phyloP scores from a whole-genome alignment of 2,329 filamentous ascomycete species.

The Lasiodiplodia hormozganensis region DNA sequence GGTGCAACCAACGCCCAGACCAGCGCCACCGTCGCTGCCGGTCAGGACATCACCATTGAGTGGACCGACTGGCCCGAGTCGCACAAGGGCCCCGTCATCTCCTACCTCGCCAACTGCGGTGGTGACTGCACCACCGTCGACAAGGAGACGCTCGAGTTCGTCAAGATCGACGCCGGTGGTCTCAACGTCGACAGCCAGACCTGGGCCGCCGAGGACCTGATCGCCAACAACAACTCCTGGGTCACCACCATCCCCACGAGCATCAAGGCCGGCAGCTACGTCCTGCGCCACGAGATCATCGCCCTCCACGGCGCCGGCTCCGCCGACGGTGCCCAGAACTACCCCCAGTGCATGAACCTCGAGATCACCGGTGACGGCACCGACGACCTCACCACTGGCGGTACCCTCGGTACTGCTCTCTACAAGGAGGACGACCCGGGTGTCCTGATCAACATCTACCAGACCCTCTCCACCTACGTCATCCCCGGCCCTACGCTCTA shows the following conservation, averaged over 20 bases:
- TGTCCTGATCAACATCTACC: slow-evolving; percentile 67
- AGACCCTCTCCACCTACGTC: slow-evolving; percentile 52
- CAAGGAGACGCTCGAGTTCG: slow-evolving; percentile 62
- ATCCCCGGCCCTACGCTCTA: slow-evolving; percentile 59
- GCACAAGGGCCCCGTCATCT: slow-evolving; percentile 69
- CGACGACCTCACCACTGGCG: slow-evolving; percentile 52
- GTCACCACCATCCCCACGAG: slow-evolving; percentile 60
- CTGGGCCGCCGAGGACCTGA: slow-evolving; percentile 64
- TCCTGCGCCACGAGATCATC: slow-evolving; percentile 66
- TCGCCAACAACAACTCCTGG: slow-evolving; percentile 57
- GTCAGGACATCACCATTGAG: slow-evolving; percentile 63
- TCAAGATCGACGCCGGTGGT: slow-evolving; percentile 68
- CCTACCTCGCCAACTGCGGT: slow-evolving; percentile 66
- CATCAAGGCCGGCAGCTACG: slow-evolving; percentile 64
- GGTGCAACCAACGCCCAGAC: slow-evolving; percentile 58
- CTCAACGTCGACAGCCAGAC: slow-evolving; percentile 53
- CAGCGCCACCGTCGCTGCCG: slow-evolving; percentile 66
- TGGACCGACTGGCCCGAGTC: slow-evolving; percentile 72
- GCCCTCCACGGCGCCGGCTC: slow-evolving; percentile 63
- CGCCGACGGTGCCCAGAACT: slow-evolving; percentile 54
- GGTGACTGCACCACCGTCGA: slow-evolving; percentile 63
- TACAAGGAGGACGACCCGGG: slow-evolving; percentile 66
- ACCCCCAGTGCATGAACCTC: slow-evolving; percentile 64
- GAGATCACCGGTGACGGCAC: slow-evolving; percentile 63
- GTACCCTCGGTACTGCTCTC: slow-evolving; percentile 59